Base-by-base conservation (phyloP, 108 stramenopile species). In the Parietichytrium sp. region DNA sequence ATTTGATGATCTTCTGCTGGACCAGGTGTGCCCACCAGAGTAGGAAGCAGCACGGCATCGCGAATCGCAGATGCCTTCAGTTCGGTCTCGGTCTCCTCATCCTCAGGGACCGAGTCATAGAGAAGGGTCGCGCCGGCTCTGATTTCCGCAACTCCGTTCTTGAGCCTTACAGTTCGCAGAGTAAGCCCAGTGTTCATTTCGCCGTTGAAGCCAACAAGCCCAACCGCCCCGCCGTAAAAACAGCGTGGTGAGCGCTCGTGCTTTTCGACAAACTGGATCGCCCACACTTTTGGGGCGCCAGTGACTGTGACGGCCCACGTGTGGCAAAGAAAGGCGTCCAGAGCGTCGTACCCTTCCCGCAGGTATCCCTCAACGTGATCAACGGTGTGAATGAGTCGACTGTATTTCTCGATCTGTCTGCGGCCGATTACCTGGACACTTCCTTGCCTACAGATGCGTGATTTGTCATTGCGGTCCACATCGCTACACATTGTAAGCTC, bases 301-400 rank as follows among this genome's bases (percentile, higher is more conserved):
- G 96, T 97, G n/a, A 98, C 97, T 30, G 97, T 98, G 13, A 98
- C 97, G 38, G 96, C 96, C 97, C 97, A 98, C 38, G 97, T 98
- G 86, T 98, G 96, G 55, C 96, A 96, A 48, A 98, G 87, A 79
- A 98, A 98, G 51, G 97, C 97, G 88, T 98, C 97, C 33, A 98
- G 88, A 18, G 97, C 95, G 84, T 98, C 97, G 85, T 96, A 98
- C 55, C 95, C 94, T 12, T 92, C 86, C 50, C 97, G 92, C 47
- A 98, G 82, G 84, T 94, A 97, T 48, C 97, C 97, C 91, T 98
- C 97, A 7, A 98, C 97, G 86, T 98, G 97, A 86, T 98, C 97
- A 4, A 98, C 97, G 3, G 97, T 98, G 84, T 98, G 97, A 79
- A 98, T 98, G 30, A 98, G 84, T 27, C 94, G 93, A 82, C 93